These are phyloP conservation scores for Syzygium malaccense DNA, from an alignment of 441 rosid genomes.

Conservation along the genomic window DNA sequence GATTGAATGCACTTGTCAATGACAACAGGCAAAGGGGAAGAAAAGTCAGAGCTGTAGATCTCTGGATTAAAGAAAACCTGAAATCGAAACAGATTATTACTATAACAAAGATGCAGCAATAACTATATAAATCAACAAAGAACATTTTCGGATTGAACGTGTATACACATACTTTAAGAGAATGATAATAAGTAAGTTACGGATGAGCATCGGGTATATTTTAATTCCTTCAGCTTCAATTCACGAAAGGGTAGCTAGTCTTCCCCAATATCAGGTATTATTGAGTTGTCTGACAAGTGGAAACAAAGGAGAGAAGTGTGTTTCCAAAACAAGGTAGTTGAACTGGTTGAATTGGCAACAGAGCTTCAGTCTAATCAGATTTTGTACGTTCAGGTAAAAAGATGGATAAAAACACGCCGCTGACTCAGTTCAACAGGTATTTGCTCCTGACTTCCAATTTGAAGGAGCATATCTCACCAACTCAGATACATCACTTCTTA, in stretches of 20 bases:
- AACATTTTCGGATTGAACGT: neutral
- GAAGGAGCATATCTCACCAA: neutral
- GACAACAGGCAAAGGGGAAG: conserved; percentile 78
- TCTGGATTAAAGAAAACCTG: conserved; percentile 97
- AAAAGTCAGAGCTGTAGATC: conserved; percentile 76
- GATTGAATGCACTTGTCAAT: conserved; percentile 98
- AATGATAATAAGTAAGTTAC: neutral
- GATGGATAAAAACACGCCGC: neutral
- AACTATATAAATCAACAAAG: neutral
- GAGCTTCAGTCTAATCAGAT: neutral
- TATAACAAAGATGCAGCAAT: neutral
- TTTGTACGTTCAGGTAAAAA: neutral
- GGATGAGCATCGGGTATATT: neutral
- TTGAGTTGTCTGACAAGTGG: neutral
- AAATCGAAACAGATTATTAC: conserved; percentile 11
- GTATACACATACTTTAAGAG: neutral
- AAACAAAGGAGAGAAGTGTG: neutral
- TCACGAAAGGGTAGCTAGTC: neutral
- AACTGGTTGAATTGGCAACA: neutral
- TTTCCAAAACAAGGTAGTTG: neutral
- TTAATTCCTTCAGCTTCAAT: neutral
- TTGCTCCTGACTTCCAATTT: neutral
- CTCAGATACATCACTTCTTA: neutral
- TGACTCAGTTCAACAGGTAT: neutral
- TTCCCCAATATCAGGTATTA: neutral